Base-by-base conservation (phyloP, 2,329 filamentous ascomycete genomes). In the Monilinia fructicola region DNA sequence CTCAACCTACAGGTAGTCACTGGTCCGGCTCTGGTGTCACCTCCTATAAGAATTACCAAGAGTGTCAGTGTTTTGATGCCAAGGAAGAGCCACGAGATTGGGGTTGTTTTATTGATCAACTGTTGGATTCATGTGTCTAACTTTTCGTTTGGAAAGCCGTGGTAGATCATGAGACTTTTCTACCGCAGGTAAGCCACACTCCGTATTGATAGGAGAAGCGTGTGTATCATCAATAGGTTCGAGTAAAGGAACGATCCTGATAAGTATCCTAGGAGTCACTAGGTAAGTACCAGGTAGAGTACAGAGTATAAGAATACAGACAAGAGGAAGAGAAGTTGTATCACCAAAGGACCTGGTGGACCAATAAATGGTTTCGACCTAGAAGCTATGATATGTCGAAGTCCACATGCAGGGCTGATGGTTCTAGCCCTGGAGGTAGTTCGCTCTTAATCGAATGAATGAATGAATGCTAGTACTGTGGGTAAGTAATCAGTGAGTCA, bases 61-160 rank as follows among this genome's bases (percentile, higher is more conserved):
- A 60, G 56, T 48, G 58, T 50, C 58, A 50, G 58, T 48, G 58
- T 60, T 60, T 28, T 60, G 44, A 23, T 60, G 58, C 44, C 58
- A 60, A 60, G 58, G 35, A 38, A 23, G n/a, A 60, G 35, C 2
- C 44, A 18, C n/a, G 31, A 60, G 28, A 38, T 50, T 50, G 56
- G 38, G 21, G 42, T 23, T 60, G 16, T 3, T 48, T n/a, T n/a
- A 59, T 60, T 48, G 31, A 35, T 35, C 31, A 35, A 35, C 31
- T 35, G 31, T 35, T 35, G 31, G 55, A 40, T 40, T 38, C 54
- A 35, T 26, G 18, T 55, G n/a, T 26, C 1, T 5, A 59, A 26
- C 55, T 46, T 46, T 59, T 31, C 55, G 55, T 59, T 59, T 59
- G 55, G 46, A 59, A 42, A n/a, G 31, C 31, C 31, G 31, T 35